phyloP scores from a whole-genome alignment of 78 protist species.

The Emiliania huxleyi region DNA sequence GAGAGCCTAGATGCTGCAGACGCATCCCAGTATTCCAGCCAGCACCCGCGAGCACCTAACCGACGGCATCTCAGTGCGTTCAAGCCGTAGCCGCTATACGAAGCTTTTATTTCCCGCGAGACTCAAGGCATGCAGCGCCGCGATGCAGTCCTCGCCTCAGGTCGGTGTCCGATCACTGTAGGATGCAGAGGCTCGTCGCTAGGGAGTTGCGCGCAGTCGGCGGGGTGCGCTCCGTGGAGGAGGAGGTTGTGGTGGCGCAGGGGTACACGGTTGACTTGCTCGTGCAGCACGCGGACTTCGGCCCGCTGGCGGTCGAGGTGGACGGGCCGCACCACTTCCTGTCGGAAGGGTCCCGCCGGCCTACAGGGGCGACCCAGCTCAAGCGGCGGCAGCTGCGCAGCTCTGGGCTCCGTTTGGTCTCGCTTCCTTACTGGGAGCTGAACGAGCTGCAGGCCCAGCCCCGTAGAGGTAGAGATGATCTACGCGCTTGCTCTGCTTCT shows the following conservation, averaged over 20 bases:
- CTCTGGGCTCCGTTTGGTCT: background rate
- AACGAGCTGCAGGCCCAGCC: no score
- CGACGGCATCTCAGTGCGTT: no score
- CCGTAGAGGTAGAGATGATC: no score
- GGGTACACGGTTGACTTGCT: background rate
- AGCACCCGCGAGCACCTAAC: no score
- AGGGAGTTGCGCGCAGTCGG: background rate
- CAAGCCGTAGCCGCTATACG: no score
- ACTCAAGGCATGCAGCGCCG: no score
- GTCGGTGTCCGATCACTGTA: no score
- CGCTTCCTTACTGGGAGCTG: background rate
- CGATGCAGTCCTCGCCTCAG: no score
- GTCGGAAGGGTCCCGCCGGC: background rate
- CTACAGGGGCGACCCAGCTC: constrained; percentile 8
- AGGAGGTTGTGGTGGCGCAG: background rate
- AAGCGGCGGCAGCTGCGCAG: background rate
- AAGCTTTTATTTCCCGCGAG: no score
- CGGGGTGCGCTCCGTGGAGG: background rate
- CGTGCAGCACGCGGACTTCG: background rate
- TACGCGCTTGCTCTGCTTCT: no score
- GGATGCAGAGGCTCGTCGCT: background rate
- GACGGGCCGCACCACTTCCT: background rate
- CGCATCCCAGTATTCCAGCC: no score
- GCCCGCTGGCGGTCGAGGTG: background rate
- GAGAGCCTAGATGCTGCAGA: no score